Base-by-base conservation (phyloP, 1,139 yeast genomes). In the Pneumocystis oryctolagi region DNA sequence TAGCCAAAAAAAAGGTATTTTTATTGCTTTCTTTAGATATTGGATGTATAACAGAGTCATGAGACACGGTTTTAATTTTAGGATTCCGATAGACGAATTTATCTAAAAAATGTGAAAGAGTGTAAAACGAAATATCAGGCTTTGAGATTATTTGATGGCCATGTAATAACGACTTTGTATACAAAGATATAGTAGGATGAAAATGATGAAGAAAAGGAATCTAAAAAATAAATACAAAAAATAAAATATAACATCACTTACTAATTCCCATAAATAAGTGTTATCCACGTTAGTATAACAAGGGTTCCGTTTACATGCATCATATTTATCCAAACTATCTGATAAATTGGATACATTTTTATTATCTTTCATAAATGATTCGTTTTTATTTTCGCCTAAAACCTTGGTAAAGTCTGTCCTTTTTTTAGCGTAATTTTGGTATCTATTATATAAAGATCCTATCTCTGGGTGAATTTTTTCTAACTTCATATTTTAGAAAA, bases 21-120 rank as follows among this genome's bases (percentile, higher is more conserved):
- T 89, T 84, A 60, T 77, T 77, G 66, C 85, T 89, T 1, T 85
- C 82, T 65, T 97, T 97, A 61, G 96, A 94, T 67, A 94, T 79
- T 61, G 98, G 97, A 78, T 92, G 98, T 97, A 94, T 94, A 73
- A 92, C 90, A 61, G 97, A 88, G 2, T 86, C 79, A 20, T 74
- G 70, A 56, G 34, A 59, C 58, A 57, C 59, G 30, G 84, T 79
- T 74, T 85, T 87, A 70, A 84, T 86, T 76, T 88, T 89, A 62
- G 97, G 89, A 72, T 89, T 89, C 75, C 88, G 86, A 77, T 92
- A 92, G 53, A 94, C 97, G 76, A 94, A 92, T 73, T 96, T 82
- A 74, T 92, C 97, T 76, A 92, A 80, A 81, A 92, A 92, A 74
- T 90, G 97, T 34, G 89, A 79, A 67, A 92, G 78, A 0, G 96